These are phyloP conservation scores for Xylaria arbuscula DNA, from an alignment of 2,329 filamentous ascomycete species.

Conservation along the genomic window DNA sequence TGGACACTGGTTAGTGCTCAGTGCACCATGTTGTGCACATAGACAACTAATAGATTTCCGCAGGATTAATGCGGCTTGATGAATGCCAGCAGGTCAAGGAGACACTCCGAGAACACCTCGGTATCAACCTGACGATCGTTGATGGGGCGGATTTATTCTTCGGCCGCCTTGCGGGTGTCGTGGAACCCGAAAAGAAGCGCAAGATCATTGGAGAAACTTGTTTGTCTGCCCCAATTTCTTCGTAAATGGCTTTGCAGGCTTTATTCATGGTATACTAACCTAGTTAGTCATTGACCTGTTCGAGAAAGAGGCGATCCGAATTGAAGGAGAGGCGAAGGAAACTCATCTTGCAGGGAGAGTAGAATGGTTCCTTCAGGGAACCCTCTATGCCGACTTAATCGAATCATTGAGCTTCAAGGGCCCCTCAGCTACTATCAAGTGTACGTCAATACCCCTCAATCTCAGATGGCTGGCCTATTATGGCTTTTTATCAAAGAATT, in stretches of 20 bases:
- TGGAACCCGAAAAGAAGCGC: slow-evolving; percentile 85
- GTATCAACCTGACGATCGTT: slow-evolving; percentile 90
- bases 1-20: slow-evolving; percentile 75
- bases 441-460: slow-evolving; percentile 16
- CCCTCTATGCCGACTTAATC: slow-evolving; percentile 69
- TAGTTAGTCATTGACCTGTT: slow-evolving; percentile 80
- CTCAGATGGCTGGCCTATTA: neutral
- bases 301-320: slow-evolving; percentile 76
- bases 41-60: slow-evolving; percentile 29
- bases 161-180: slow-evolving; percentile 77
- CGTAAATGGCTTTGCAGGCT: neutral
- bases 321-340: slow-evolving; percentile 76
- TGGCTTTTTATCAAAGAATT: neutral
- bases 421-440: slow-evolving; percentile 63
- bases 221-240: slow-evolving; percentile 36
- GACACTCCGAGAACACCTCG: slow-evolving; percentile 80
- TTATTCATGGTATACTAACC: slow-evolving; percentile 27
- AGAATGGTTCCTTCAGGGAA: slow-evolving; percentile 88
- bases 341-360: slow-evolving; percentile 78
- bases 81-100: slow-evolving; percentile 86
- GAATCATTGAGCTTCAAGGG: slow-evolving; percentile 62
- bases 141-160: slow-evolving; percentile 84
- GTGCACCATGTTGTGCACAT: neutral
- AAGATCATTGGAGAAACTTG: slow-evolving; percentile 85
- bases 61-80: slow-evolving; percentile 78